Base-by-base conservation (phyloP, 1,139 yeast genomes). In the Barnettozyma hawaiiensis region DNA sequence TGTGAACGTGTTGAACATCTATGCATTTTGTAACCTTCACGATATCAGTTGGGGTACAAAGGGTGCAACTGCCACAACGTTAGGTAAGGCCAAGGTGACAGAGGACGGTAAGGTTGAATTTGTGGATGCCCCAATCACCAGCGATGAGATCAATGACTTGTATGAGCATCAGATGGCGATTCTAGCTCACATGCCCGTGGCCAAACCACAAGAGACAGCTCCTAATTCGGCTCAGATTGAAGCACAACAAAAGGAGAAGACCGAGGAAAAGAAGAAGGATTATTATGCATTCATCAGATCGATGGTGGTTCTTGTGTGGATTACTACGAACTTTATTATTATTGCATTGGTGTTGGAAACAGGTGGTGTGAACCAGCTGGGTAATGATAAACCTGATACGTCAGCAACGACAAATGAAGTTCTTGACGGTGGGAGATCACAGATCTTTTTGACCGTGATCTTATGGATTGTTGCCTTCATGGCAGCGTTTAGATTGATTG, bases 21-120 rank as follows among this genome's bases (percentile, higher is more conserved):
- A 87, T 66, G 96, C 97, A 2, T 89, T 90, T 59, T 89, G 97
- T 68, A 90, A 90, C 62, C 84, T 95, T 47, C 97, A 90, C 64
- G 97, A 90, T 69, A 90, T 90, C 37, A 84, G 96, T 1, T 92
- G 98, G 98, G 98, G 98, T 59, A 92, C 98, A 0, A 92, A 92
- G 61, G 98, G 97, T 47, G 85, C 81, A 10, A 73, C 70, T 47
- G 78, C 81, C 1, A 76, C 73, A 48, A 78, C 77, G 21, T 61
- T 78, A 40, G 87, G 87, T 27, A 75, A 76, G 35, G 83, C 81
- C 23, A 81, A 76, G 53, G 77, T 80, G 50, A 76, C 81, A 48
- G 83, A 78, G 48, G 84, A 78, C 56, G 89, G 85, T 58, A 81
- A 85, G 47, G 81, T 85, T 52, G 89, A 84, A 55, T 75, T 70